Evolutionary conservation across 2,329 filamentous ascomycete species (phyloP), one percentile per base, ranked within the genome.

Genomic region (Podosphaera leucotricha): DNA sequence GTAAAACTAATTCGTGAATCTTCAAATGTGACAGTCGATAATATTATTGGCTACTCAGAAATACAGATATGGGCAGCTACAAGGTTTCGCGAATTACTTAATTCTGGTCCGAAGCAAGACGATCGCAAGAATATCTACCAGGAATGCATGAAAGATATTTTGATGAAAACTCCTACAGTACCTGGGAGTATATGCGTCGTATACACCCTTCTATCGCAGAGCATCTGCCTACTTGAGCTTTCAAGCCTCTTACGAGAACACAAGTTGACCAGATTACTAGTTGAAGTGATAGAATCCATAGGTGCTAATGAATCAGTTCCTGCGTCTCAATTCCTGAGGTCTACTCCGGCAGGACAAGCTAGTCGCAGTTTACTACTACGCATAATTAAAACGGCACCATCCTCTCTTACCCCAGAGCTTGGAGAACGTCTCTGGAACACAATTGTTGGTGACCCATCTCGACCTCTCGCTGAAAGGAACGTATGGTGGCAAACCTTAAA

Each of bases 131-230:
- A 66, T 18, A 71, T 90, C 15, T 81, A 79, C 49, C 58, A 66
- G 40, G 67, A 68, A 44, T 90, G 82, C 56, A 66, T 85, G 41
- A 53, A 67, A 39, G 78, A 87, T 52, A 76, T 92, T 39, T 64
- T 68, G 2, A 62, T 66, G 19, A 75, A 69, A 56, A 77, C 75
- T 1, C 49, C 62, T 8, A 78, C 74, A 13, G 74, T 77, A 0
- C 68, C 80, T 6, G 83, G 83, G 1, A 90, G 81, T 51, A 67
- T 86, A 18, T 78, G 75, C 54, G 76, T 75, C 15, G 62, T 84
- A 40, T 62, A 57, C 43, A 60, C 66, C 39, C 56, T 72, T 16
- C 61, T 70, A n/a, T 61, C 63, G 7, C 61, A 60, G 18, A 60
- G 66, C 33, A 54, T 68, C 33, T 53, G 53, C 2, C 61, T 60